phyloP scores from a whole-genome alignment of 2,329 filamentous ascomycete genomes.

The Lizonia empirigonia region DNA sequence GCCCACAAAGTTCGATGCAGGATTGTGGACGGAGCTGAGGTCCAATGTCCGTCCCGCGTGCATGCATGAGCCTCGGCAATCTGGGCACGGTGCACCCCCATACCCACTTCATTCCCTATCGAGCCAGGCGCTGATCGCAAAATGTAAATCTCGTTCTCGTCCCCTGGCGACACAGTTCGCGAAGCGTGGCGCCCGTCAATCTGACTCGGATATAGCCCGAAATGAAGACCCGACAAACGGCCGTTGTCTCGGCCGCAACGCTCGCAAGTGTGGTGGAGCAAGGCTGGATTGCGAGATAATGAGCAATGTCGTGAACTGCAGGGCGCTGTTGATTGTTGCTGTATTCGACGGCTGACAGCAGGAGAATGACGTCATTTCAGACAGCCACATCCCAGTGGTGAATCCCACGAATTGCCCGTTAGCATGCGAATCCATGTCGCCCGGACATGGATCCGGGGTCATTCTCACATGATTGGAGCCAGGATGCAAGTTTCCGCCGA shows the following conservation, averaged over 20 bases:
- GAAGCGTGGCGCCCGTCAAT: slow-evolving; percentile 2
- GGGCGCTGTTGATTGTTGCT: background rate
- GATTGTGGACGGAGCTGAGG: slow-evolving; percentile 10
- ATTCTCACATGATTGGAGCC: slow-evolving; percentile 2
- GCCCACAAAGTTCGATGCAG: background rate
- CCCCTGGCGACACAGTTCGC: background rate
- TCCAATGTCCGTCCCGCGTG: slow-evolving; percentile 9
- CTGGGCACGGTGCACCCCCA: slow-evolving; percentile 29
- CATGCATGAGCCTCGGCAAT: slow-evolving; percentile 26
- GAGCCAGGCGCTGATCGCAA: slow-evolving; percentile 13
- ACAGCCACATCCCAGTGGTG: slow-evolving; percentile 28
- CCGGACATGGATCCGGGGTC: background rate
- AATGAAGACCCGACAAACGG: slow-evolving; percentile 9
- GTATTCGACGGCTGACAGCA: slow-evolving; percentile 3
- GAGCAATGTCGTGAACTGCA: background rate
- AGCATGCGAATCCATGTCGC: slow-evolving; percentile 14
- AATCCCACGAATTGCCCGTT: background rate
- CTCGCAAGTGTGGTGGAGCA: slow-evolving; percentile 1
- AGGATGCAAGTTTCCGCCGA: slow-evolving; percentile 5
- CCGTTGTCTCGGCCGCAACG: slow-evolving; percentile 10
- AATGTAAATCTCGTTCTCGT: slow-evolving; percentile 19
- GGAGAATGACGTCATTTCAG: slow-evolving; percentile 33
- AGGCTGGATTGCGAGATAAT: slow-evolving; percentile 3
- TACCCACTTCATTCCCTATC: slow-evolving; percentile 16
- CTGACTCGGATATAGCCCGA: slow-evolving; percentile 1